Conservation (phyloP, 2,329 filamentous ascomycete species). For the Ascochyta clinopodiicola region DNA sequence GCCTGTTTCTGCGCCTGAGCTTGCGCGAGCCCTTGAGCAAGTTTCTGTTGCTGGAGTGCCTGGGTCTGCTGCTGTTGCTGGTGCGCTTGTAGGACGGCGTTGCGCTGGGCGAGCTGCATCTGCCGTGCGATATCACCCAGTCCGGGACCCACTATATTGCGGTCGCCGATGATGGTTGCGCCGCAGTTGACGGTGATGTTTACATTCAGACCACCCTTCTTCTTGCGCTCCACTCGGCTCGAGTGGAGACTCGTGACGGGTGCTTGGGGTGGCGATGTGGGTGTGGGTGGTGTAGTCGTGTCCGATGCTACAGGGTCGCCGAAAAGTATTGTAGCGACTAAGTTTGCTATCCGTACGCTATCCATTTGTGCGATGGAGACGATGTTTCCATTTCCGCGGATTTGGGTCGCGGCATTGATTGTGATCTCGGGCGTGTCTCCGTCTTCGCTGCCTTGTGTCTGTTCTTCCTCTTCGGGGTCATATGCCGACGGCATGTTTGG, state of each 20-base stretch:
- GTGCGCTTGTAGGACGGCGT: conserved; percentile 22
- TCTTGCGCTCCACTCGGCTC: conserved; percentile 12
- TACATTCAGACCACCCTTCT: conserved; percentile 25
- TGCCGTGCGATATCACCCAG: conserved; percentile 44
- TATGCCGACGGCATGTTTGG: conserved; percentile 31
- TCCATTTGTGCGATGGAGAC: conserved; percentile 44
- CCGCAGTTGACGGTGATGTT: conserved; percentile 46
- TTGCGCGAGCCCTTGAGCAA: conserved; percentile 11
- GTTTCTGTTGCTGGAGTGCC: conserved; percentile 15
- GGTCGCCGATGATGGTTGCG: conserved; percentile 43
- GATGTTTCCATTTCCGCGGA: conserved; percentile 44
- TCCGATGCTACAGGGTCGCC: conserved; percentile 16
- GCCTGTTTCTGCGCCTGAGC: conserved; percentile 12
- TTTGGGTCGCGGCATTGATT: conserved; percentile 44
- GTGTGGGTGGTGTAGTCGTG: not conserved
- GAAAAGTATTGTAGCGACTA: conserved; percentile 32
- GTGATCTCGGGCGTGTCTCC: conserved; percentile 41
- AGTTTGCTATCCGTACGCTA: conserved; percentile 34
- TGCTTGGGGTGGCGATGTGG: conserved; percentile 8
- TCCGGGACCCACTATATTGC: conserved; percentile 45
- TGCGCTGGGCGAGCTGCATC: conserved; percentile 40
- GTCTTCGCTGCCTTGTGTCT: conserved; percentile 23
- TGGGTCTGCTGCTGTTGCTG: conserved; percentile 21
- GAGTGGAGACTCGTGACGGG: conserved; percentile 7
- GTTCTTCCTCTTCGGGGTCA: conserved; percentile 23